Base-by-base conservation (phyloP, 306 rosid genomes). In the Gastrolobium bilobum region DNA sequence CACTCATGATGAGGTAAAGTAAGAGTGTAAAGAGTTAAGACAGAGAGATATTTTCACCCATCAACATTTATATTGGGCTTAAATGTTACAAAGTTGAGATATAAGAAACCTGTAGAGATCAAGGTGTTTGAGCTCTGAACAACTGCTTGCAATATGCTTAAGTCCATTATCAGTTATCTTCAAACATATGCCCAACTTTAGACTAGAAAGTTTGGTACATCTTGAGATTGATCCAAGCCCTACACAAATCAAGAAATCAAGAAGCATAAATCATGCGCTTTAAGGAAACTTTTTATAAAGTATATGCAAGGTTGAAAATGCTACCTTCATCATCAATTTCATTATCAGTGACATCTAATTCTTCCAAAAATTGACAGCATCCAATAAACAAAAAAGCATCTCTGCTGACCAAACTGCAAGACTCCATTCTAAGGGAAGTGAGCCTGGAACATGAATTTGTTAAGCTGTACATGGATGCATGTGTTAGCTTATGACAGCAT, bases 371-470 rank as follows among this genome's bases (percentile, higher is more conserved):
- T 44, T 57, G 88, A 76, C 93, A 90, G 81, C 64, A 77, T 73
- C 97, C 93, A 38, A 92, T 86, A 73, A 86, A 81, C 39, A 78
- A 46, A 81, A 90, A 90, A 42, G 93, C 94, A 15, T 88, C 87
- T 51, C 75, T 86, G 37, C 86, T 71, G 76, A 92, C 87, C 40
- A 76, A 59, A 76, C 84, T 87, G 76, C 97, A 92, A 0, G 89
- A 85, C 74, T 90, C 94, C 97, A 90, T 90, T 81, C 82, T 75
- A 4, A 92, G 93, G 39, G 90, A 90, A 81, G 88, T 64, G 10
- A 92, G 90, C 66, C 68, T 71, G 8, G 75, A 75, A 78, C 97
- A 92, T 1, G 90, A 92, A 64, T 67, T 85, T 51, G 93, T 84
- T 34, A 90, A 58, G 84, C 75, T 59, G 13, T 83, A 73, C 57